phyloP scores from a whole-genome alignment of 192 early-diverging fungal species.

The Helicostylum pulchrum region DNA sequence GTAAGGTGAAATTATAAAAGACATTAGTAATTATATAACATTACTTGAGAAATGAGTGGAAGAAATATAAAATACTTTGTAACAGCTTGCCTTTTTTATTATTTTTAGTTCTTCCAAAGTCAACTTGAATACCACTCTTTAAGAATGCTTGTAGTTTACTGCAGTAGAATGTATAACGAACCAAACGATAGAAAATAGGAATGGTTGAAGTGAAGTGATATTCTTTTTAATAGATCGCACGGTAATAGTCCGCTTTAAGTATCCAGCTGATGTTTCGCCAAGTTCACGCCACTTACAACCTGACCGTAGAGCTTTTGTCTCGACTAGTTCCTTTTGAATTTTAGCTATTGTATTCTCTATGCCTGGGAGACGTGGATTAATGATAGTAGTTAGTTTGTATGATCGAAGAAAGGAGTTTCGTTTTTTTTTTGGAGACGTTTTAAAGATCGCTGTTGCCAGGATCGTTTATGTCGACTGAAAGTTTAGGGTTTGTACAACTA shows the following conservation, averaged over 20 bases:
- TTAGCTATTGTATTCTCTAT: not conserved
- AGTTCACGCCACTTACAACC: constrained; percentile 15
- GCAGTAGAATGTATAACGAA: too few species aligned
- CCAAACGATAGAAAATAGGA: too few species aligned
- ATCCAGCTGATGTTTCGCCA: constrained; percentile 12
- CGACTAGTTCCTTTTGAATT: not conserved
- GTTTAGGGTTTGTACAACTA: too few species aligned
- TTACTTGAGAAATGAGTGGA: too few species aligned
- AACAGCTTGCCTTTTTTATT: too few species aligned
- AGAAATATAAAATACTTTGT: too few species aligned
- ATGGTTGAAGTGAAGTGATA: not conserved
- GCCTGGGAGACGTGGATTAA: not conserved
- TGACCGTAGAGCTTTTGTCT: not conserved
- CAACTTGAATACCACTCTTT: too few species aligned
- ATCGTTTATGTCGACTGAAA: not conserved
- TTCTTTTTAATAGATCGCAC: too few species aligned
- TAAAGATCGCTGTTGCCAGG: not conserved
- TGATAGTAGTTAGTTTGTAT: not conserved
- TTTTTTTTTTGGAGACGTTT: not conserved
- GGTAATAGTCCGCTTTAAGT: not conserved
- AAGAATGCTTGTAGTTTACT: too few species aligned
- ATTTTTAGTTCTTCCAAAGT: too few species aligned
- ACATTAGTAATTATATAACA: too few species aligned
- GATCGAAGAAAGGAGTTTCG: not conserved
- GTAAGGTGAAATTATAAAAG: too few species aligned